Evolutionary conservation across 1,284 basidiomycete genomes (phyloP).

Genomic region (Jaminaea rosea): DNA sequence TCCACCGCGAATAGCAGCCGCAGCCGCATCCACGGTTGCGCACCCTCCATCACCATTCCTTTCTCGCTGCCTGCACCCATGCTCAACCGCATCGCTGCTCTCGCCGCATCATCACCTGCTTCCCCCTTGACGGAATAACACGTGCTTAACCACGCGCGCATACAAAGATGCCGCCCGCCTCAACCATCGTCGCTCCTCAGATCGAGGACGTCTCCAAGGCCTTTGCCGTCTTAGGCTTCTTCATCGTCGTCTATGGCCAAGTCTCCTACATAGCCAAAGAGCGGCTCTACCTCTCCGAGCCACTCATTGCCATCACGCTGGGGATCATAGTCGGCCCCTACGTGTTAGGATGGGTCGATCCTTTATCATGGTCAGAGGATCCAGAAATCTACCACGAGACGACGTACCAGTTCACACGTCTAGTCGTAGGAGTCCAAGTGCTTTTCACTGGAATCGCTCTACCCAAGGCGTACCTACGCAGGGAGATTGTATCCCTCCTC

Average conservation of each 20-base stretch:
- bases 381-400: conserved; percentile 27
- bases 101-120: no score
- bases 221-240: conserved; percentile 38
- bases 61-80: no score
- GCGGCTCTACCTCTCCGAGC: conserved; percentile 41
- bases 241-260: conserved; percentile 44
- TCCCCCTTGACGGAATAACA: no score
- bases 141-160: no score
- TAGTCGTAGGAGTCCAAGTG: conserved; percentile 46
- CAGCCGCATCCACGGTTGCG: no score
- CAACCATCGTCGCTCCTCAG: conserved; percentile 26
- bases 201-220: conserved; percentile 35
- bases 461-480: conserved; percentile 44
- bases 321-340: conserved; percentile 41
- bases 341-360: conserved; percentile 42
- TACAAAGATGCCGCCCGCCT: neutral
- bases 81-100: no score
- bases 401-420: conserved; percentile 47
- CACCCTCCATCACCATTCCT: no score
- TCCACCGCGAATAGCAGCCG: no score
- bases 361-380: conserved; percentile 25
- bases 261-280: conserved; percentile 42
- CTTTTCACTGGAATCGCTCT: conserved; percentile 49
- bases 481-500: conserved; percentile 38
- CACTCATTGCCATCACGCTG: conserved; percentile 36